A percentile compares a stretch with the other conserved stretches of the same genome.
Evolutionary conservation across 2,329 filamentous ascomycete species (phyloP).

Genomic region (Xylariomycetidae sp.): DNA sequence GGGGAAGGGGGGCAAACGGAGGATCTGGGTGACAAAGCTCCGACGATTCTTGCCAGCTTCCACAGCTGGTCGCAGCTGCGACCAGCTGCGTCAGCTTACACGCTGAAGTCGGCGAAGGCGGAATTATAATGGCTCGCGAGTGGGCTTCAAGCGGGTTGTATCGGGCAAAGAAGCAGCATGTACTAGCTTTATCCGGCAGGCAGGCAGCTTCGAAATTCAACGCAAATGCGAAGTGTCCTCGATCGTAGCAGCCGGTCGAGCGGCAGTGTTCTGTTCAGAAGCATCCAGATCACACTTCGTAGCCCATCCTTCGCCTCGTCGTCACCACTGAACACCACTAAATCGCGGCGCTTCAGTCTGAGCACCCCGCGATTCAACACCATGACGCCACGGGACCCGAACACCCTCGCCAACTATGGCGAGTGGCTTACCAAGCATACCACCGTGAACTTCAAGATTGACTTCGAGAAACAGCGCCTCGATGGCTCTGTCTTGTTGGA

Average conservation of each 20-base stretch:
- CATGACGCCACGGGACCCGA: conserved; percentile 64
- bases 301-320: conserved; percentile 14
- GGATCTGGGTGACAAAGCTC: too few species aligned
- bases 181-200: too few species aligned
- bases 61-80: too few species aligned
- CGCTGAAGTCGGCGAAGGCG: too few species aligned
- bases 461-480: conserved; percentile 75
- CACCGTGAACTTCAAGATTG: conserved; percentile 71
- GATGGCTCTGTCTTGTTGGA: conserved; percentile 70
- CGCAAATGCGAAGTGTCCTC: too few species aligned
- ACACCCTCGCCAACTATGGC: conserved; percentile 87
- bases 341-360: conserved; percentile 12
- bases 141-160: too few species aligned
- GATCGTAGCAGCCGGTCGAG: conserved; percentile 18
- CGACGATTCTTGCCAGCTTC: too few species aligned
- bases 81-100: too few species aligned
- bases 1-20: too few species aligned
- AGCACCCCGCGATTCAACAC: conserved; percentile 10
- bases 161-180: too few species aligned
- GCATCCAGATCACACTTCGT: conserved; percentile 22
- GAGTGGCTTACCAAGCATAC: conserved; percentile 82
- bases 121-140: too few species aligned
- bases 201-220: too few species aligned
- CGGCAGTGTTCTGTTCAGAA: conserved; percentile 23
- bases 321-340: conserved; percentile 6